Conservation (phyloP, 2,329 filamentous ascomycete species). For the Tothia fuscella region DNA sequence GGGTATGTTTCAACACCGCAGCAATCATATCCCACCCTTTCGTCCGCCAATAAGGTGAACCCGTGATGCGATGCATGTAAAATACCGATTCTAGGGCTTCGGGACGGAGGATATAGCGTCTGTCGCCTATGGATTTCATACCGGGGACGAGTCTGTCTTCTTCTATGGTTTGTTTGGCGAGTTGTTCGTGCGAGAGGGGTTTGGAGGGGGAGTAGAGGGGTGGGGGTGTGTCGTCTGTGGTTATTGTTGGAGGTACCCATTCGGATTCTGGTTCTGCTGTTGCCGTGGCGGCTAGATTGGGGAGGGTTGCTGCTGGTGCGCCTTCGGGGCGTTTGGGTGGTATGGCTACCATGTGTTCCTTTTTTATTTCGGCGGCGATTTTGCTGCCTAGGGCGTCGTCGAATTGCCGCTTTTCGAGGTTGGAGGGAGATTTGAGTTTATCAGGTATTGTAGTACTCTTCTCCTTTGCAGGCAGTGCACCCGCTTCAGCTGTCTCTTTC, state of each 20-base stretch:
- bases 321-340: neutral
- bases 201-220: constrained; percentile 8
- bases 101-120: constrained; percentile 55
- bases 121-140: constrained; percentile 43
- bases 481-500: neutral
- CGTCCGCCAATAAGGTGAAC: constrained; percentile 51
- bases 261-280: neutral
- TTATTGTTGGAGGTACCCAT: constrained; percentile 5
- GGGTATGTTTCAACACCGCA: constrained; percentile 48
- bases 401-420: constrained; percentile 3
- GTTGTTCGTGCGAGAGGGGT: constrained; percentile 24
- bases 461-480: neutral
- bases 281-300: neutral
- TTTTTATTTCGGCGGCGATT: neutral
- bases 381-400: neutral
- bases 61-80: constrained; percentile 63
- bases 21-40: constrained; percentile 67
- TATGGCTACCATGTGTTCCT: neutral
- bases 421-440: neutral
- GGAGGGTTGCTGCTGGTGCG: neutral
- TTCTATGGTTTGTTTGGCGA: constrained; percentile 25
- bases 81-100: constrained; percentile 76
- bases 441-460: neutral
- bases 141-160: constrained; percentile 40
- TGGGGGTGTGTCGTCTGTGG: constrained; percentile 2